phyloP scores from a whole-genome alignment of 768 basidiomycete species.

The Hericium alpestre region DNA sequence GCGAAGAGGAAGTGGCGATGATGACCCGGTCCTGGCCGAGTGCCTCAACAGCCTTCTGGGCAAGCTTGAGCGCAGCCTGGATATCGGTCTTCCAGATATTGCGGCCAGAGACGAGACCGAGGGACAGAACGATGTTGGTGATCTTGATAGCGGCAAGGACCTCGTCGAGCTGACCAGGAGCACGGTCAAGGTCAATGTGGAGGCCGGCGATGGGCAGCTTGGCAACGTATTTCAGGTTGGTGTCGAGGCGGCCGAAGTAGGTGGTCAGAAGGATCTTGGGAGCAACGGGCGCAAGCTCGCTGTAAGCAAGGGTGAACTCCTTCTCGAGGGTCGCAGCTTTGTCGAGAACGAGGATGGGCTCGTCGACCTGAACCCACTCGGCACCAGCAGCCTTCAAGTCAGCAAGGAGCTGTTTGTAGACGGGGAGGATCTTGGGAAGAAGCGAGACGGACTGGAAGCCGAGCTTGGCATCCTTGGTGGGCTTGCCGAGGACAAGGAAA shows the following conservation, averaged over 20 bases:
- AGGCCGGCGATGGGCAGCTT: conserved; percentile 90
- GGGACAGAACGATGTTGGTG: conserved; percentile 73
- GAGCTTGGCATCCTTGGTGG: conserved; percentile 68
- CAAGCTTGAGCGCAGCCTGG: conserved; percentile 73
- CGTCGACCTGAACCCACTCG: conserved; percentile 92
- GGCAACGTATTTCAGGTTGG: conserved; percentile 77
- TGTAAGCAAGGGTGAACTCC: conserved; percentile 73
- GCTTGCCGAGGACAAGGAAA: conserved; percentile 90
- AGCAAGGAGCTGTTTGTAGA: conserved; percentile 83
- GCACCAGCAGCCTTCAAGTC: conserved; percentile 91
- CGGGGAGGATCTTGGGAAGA: conserved; percentile 77
- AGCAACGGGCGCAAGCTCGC: conserved; percentile 67
- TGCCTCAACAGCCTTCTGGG: conserved; percentile 72
- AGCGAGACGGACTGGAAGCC: conserved; percentile 88
- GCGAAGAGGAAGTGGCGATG: conserved; percentile 92
- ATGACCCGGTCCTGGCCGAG: conserved; percentile 86
- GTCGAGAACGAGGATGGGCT: conserved; percentile 93
- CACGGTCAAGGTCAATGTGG: conserved; percentile 95
- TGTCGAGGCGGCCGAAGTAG: conserved; percentile 94
- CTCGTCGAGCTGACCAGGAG: conserved; percentile 76
- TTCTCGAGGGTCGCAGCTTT: conserved; percentile 63
- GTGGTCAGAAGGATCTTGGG: conserved; percentile 93
- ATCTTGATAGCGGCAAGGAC: conserved; percentile 77
- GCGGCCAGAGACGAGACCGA: conserved; percentile 94
- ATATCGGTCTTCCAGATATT: too few species aligned